Evolutionary conservation across 202 grass and related monocot species (phyloP).

Genomic region (Setaria viridis): DNA sequence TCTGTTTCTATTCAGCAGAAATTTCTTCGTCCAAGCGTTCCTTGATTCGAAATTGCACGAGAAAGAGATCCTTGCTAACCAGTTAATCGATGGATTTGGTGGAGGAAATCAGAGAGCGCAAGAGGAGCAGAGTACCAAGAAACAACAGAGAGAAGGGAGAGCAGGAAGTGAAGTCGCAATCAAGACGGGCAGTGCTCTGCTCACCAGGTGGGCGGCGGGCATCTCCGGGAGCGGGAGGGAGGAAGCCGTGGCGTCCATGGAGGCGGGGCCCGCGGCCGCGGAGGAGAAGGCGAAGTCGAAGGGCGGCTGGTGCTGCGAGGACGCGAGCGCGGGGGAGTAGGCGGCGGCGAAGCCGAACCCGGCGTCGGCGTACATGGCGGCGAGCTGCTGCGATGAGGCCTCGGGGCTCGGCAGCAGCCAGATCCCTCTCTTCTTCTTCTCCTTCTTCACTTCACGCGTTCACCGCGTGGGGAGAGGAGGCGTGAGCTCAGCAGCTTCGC

Average conservation of each 20-base stretch:
- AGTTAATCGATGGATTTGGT: neutral
- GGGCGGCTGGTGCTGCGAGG: neutral
- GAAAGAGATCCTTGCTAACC: too few species aligned
- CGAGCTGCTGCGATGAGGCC: neutral
- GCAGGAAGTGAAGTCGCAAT: neutral
- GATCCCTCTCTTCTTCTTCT: neutral
- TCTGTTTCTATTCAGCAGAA: neutral
- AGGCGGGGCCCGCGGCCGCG: neutral
- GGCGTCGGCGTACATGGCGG: conserved; percentile 73
- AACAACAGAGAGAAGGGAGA: neutral
- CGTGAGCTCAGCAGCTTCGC: neutral
- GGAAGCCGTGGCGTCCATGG: conserved; percentile 24
- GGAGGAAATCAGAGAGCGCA: neutral
- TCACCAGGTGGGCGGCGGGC: conserved; percentile 53
- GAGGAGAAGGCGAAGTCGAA: neutral
- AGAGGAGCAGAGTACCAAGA: neutral
- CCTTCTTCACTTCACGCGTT: neutral
- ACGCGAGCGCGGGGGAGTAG: conserved; percentile 31
- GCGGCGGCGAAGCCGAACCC: conserved; percentile 50
- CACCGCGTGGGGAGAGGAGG: neutral
- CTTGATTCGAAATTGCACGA: neutral
- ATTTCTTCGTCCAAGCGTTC: neutral
- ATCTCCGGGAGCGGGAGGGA: neutral
- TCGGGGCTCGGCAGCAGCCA: neutral
- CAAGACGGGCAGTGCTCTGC: conserved; percentile 8